Base-by-base conservation (phyloP, 768 basidiomycete genomes). In the Lentinus tigrinus region DNA sequence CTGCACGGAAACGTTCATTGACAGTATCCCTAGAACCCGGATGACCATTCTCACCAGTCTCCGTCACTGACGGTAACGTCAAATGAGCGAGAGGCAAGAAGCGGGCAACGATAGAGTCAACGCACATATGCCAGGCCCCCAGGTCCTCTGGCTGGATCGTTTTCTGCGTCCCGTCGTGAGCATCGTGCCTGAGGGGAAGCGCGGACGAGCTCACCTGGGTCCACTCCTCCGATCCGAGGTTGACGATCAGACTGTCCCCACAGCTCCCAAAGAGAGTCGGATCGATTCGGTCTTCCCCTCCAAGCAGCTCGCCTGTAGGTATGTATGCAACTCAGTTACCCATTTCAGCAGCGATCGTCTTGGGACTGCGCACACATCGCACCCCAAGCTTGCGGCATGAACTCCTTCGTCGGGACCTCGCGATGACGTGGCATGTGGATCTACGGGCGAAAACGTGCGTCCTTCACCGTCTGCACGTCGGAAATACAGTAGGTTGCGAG, bases 161-260 rank as follows among this genome's bases (percentile, higher is more conserved):
- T 42, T 57, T 60, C 65, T 67, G 37, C 17, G 23, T 13, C 10
- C 4, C 21, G 9, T 23, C 8, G 21, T 23, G 23, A 23, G 7
- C n/a, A 23, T 9, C 6, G 43, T 11, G 31, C 31, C 31, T 6
- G 7, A 31, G 24, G 43, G 2, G 21, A 23, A 24, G 21, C 43
- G 6, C 40, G 40, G 5, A 21, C 1, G 43, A 24, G 4, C 66
- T 51, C 27, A 69, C 65, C n/a, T 65, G 48, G 4, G 39, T 52
- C 63, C 65, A 70, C 42, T 73, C 68, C 19, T 66, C 65, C 3
- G 55, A 64, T 16, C 75, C 75, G 3, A 77, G 61, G 57, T 77
- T 77, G 21, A 73, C 69, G 47, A 77, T 77, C 53, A 75, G 65
- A 49, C 68, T 71, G 54, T 74, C 71, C 31, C 68, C 69, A 47